Evolutionary conservation across 2,329 filamentous ascomycete species (phyloP), one percentile per base, ranked within the genome.

Genomic region (Beauveria sp.): DNA sequence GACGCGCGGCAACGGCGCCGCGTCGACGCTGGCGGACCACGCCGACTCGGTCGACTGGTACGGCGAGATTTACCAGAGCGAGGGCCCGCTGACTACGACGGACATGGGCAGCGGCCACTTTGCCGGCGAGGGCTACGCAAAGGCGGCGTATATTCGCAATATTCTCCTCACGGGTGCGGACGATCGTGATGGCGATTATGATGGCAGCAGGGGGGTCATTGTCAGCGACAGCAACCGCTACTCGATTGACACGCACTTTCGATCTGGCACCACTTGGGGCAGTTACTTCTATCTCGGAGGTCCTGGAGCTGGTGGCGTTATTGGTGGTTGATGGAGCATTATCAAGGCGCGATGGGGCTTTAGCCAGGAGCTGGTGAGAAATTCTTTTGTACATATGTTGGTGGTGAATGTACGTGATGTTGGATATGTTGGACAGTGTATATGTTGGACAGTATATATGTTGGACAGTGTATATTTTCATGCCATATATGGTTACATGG

Each of bases 71-170:
- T 63, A 59, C 26, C 62, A 63, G 51, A 40, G 26, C 46, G 59
- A 63, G 55, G 30, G 30, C 6, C 53, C 40, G 5, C 10, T 59
- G 48, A 63, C 62, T 9, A 57, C 59, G 18, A 63, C 62, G 20
- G 62, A 63, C 47, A 63, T 63, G 62, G 62, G 62, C 30, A 63
- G 62, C 30, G 62, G 62, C 0, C 46, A 62, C 34, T 62, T 41
- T 12, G 62, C 62, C 5, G 24, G 14, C 16, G 55, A 62, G 16
- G 62, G 62, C 16, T 53, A 52, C 26, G 60, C 55, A 46, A 59
- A 54, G 26, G 60, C 60, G 12, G 62, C 62, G 8, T 63, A 63
- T 16, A 60, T 63, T 20, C 59, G 56, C 26, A 62, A 62, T 22
- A 56, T 63, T 8, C 43, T 26, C 16, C 24, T 59, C 26, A 59